A percentile compares a stretch with the other conserved stretches of the same genome.
Evolutionary conservation across 257 asterid species (phyloP).

Genomic region (Scutellaria baicalensis): DNA sequence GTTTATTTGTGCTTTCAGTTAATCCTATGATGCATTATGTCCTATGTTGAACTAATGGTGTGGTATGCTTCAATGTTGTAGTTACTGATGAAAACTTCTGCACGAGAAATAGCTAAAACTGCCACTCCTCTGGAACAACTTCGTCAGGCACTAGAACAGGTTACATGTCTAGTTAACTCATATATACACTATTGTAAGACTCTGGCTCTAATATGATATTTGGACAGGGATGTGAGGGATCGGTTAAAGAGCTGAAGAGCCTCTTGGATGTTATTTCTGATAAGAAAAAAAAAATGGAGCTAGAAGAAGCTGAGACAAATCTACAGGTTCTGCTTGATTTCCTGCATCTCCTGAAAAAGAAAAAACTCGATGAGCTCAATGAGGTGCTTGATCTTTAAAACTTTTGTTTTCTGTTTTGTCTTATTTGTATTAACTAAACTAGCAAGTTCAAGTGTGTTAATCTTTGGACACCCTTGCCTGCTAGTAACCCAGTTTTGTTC

Average conservation of each 20-base stretch:
- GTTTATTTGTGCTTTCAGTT: neutral
- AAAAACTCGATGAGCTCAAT: constrained; percentile 73
- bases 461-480: too few species aligned
- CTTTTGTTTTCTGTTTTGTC: neutral
- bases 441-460: too few species aligned
- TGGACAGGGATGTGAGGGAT: constrained; percentile 88
- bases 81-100: constrained; percentile 77
- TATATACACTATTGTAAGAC: constrained; percentile 8
- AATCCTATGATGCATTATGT: neutral
- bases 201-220: constrained; percentile 32
- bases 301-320: constrained; percentile 87
- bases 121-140: constrained; percentile 82
- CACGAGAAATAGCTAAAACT: constrained; percentile 64
- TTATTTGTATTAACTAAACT: too few species aligned
- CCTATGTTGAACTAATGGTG: constrained; percentile 4
- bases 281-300: constrained; percentile 90
- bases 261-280: constrained; percentile 67
- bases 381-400: constrained; percentile 56
- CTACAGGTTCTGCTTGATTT: constrained; percentile 73
- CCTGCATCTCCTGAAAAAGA: constrained; percentile 60
- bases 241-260: constrained; percentile 71
- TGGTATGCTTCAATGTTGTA: constrained; percentile 22
- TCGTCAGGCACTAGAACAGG: constrained; percentile 70
- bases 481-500: too few species aligned
- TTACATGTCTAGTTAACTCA: constrained; percentile 18